phyloP scores from a whole-genome alignment of 208 protist genomes.

The Crithidia sp. region DNA sequence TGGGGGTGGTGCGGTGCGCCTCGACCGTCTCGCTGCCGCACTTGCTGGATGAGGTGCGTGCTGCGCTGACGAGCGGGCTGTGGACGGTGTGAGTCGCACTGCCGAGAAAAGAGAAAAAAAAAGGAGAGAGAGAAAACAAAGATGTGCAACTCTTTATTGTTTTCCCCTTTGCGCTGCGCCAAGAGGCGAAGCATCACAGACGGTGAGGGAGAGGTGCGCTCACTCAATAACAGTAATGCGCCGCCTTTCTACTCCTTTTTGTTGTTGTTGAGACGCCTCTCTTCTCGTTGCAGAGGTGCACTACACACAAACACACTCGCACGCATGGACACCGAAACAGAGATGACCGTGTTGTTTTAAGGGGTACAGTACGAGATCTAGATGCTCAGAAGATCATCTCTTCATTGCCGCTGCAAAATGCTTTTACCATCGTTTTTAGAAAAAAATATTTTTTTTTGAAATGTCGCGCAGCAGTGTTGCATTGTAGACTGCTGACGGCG shows the following conservation, averaged over 20 bases:
- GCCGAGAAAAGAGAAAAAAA: neutral
- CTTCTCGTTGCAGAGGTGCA: neutral
- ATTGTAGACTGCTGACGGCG: too few relatives aligned
- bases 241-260: neutral
- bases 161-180: neutral
- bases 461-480: too few relatives aligned
- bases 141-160: neutral
- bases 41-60: conserved; percentile 29
- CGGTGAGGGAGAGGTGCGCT: neutral
- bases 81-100: conserved; percentile 7
- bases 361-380: too few relatives aligned
- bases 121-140: neutral
- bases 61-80: conserved; percentile 24
- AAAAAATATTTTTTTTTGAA: too few relatives aligned
- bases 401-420: too few relatives aligned
- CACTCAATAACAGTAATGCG: too few relatives aligned
- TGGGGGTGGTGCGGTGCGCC: conserved; percentile 2
- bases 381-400: too few relatives aligned
- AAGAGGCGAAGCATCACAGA: neutral
- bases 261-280: neutral
- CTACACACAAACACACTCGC: neutral
- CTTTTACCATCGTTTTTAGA: too few relatives aligned
- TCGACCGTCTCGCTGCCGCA: conserved; percentile 3
- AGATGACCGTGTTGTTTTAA: neutral
- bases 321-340: conserved; percentile 7